Evolutionary conservation across 179 eudicot species (phyloP).

Genomic region (Drosera spatulata): DNA sequence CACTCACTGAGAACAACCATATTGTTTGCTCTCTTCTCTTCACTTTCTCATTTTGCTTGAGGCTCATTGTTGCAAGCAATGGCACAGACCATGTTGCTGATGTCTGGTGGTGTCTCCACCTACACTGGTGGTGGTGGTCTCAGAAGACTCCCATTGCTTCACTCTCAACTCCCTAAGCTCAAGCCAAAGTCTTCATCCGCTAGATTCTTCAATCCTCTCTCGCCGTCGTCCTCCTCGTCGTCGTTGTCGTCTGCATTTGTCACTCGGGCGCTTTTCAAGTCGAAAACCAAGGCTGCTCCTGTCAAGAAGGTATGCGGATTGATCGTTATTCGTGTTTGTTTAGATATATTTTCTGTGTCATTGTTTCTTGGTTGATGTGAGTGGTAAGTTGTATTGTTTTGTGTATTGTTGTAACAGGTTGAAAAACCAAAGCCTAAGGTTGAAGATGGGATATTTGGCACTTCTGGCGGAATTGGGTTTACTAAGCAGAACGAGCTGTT

Average conservation of each 20-base stretch:
- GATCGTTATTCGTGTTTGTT: no score
- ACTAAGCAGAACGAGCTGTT: conserved; percentile 90
- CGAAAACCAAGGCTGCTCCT: conserved; percentile 39
- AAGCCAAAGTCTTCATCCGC: conserved; percentile 29
- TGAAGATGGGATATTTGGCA: conserved; percentile 85
- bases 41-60: background rate
- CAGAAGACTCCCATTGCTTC: conserved; percentile 32
- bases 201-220: conserved; percentile 16
- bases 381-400: background rate
- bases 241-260: conserved; percentile 5
- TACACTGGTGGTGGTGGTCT: conserved; percentile 8
- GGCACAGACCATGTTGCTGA: conserved; percentile 70
- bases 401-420: background rate
- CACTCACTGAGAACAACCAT: no score
- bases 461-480: conserved; percentile 87
- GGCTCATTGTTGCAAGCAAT: conserved; percentile 7
- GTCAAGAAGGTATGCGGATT: conserved; percentile 23
- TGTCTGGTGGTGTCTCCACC: conserved; percentile 21
- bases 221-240: conserved; percentile 11
- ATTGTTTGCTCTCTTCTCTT: no score
- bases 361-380: background rate
- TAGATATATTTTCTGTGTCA: background rate
- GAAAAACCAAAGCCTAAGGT: conserved; percentile 42
- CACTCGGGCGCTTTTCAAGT: conserved; percentile 44
- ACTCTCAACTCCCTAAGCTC: conserved; percentile 26